Conservation (phyloP, 1,284 basidiomycete genomes). For the Wolfiporia cocos region DNA sequence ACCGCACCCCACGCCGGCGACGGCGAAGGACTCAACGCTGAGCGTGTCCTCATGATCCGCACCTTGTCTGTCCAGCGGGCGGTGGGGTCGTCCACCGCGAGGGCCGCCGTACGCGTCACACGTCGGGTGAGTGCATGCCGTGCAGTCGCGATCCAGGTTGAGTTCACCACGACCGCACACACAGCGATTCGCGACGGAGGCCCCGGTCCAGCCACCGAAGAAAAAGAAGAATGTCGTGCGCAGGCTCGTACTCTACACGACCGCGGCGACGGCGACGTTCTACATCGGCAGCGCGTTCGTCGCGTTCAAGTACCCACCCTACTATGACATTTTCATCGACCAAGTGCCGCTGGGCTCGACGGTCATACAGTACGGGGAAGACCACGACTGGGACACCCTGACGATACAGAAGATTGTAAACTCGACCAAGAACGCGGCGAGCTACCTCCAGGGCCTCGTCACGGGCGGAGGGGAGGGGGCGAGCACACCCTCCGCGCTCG, state of each 20-base stretch:
- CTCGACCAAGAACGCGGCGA: constrained; percentile 44
- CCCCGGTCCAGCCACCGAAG: constrained; percentile 33
- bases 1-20: constrained; percentile 10
- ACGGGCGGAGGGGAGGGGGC: constrained; percentile 18
- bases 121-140: constrained; percentile 42
- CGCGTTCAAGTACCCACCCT: constrained; percentile 66
- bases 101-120: constrained; percentile 39
- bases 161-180: constrained; percentile 7
- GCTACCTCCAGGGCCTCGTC: constrained; percentile 37
- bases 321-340: constrained; percentile 80
- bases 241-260: constrained; percentile 50
- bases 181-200: constrained; percentile 55
- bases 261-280: constrained; percentile 67
- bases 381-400: constrained; percentile 70
- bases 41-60: constrained; percentile 47
- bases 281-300: constrained; percentile 75
- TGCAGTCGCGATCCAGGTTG: constrained; percentile 6
- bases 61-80: constrained; percentile 48
- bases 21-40: constrained; percentile 17
- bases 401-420: constrained; percentile 55
- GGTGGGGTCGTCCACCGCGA: constrained; percentile 38
- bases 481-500: constrained; percentile 24
- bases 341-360: constrained; percentile 71
- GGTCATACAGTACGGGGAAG: constrained; percentile 78
- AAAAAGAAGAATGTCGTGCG: constrained; percentile 51